Percentiles rank a stretch among this genome's conserved stretches.
Conservation (phyloP, 78 protist species). For the Cavenderia fasciculata region DNA sequence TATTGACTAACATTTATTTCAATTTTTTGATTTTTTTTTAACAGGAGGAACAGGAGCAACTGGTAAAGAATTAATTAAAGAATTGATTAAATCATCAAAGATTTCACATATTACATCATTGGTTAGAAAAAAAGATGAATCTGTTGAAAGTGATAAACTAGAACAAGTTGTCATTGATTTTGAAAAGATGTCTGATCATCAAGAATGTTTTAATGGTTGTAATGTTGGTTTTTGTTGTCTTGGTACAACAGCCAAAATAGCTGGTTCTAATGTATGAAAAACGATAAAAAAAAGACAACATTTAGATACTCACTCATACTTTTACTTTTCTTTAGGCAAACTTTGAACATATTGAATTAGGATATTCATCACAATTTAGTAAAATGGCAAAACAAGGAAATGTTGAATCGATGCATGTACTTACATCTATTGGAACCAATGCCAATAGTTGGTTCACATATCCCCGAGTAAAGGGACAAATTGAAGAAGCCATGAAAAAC, state of each 20-base stretch:
- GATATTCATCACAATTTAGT: slow-evolving; percentile 1
- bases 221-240: slow-evolving; percentile 46
- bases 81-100: slow-evolving; percentile 7
- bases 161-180: slow-evolving; percentile 71
- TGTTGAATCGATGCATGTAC: slow-evolving; percentile 32
- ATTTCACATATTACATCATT: slow-evolving; percentile 38
- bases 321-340: not conserved
- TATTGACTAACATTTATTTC: not conserved
- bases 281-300: not conserved
- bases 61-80: slow-evolving; percentile 55
- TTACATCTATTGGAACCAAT: slow-evolving; percentile 61
- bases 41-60: slow-evolving; percentile 75
- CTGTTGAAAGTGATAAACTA: slow-evolving; percentile 31
- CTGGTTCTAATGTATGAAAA: slow-evolving; percentile 25
- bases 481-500: slow-evolving; percentile 50
- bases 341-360: slow-evolving; percentile 31
- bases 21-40: too few relatives aligned
- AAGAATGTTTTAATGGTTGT: slow-evolving; percentile 12
- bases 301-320: not conserved
- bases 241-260: slow-evolving; percentile 45
- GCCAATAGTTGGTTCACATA: slow-evolving; percentile 76
- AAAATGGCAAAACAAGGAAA: slow-evolving; percentile 26
- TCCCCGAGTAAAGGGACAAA: slow-evolving; percentile 73
- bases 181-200: slow-evolving; percentile 29
- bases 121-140: slow-evolving; percentile 17